These are phyloP conservation scores for Gardenia jasminoides DNA, from an alignment of 257 asterid genomes.

Conservation along the genomic window DNA sequence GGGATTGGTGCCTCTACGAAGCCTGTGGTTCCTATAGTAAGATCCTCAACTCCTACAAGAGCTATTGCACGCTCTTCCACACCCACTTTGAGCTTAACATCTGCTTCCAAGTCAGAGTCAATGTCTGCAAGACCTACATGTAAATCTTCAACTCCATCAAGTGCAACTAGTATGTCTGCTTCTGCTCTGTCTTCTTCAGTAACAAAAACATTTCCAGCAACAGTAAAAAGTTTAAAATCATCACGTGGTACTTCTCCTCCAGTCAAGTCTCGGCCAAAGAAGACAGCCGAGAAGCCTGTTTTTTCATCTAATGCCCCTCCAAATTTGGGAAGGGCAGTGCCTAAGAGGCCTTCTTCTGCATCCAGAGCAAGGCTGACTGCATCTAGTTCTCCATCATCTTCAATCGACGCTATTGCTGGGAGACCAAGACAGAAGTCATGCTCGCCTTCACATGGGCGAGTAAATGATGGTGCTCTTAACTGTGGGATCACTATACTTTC, in stretches of 20 bases:
- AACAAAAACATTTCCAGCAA: constrained; percentile 29
- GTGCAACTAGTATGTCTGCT: constrained; percentile 25
- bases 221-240: constrained; percentile 28
- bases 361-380: constrained; percentile 49
- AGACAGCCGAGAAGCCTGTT: constrained; percentile 34
- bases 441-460: constrained; percentile 55
- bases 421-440: constrained; percentile 56
- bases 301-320: constrained; percentile 34
- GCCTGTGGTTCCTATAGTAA: constrained; percentile 33
- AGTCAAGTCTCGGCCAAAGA: constrained; percentile 54
- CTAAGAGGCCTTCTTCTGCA: constrained; percentile 69
- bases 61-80: constrained; percentile 47
- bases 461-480: constrained; percentile 22
- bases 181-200: constrained; percentile 30
- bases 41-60: constrained; percentile 55
- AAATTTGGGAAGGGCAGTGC: constrained; percentile 26
- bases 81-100: constrained; percentile 37
- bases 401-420: constrained; percentile 22
- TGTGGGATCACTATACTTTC: constrained; percentile 34
- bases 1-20: constrained; percentile 44
- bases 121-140: constrained; percentile 59
- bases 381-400: constrained; percentile 27
- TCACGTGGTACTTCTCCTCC: constrained; percentile 50
- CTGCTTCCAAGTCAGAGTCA: constrained; percentile 41
- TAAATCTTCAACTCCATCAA: constrained; percentile 34